phyloP scores from a whole-genome alignment of 768 basidiomycete genomes.

The Favolaschia claudopus region DNA sequence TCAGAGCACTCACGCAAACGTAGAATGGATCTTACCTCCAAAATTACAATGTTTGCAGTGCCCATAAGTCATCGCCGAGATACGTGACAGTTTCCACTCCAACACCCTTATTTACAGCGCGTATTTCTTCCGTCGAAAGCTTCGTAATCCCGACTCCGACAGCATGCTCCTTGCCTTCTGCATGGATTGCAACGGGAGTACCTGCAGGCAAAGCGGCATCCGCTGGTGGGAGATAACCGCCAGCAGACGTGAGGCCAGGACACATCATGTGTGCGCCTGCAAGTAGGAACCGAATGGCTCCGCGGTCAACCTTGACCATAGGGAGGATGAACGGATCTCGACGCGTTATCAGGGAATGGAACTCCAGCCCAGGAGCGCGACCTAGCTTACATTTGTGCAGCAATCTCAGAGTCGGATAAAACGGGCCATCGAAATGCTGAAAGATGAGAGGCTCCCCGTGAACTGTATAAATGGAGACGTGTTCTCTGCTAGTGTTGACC shows the following conservation, averaged over 20 bases:
- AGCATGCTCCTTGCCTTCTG: constrained; percentile 96
- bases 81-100: constrained; percentile 89
- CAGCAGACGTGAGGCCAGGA: constrained; percentile 92
- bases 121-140: constrained; percentile 88
- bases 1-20: no score
- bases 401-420: constrained; percentile 87
- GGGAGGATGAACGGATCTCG: constrained; percentile 92
- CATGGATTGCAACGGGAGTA: constrained; percentile 87
- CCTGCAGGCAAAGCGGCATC: constrained; percentile 71
- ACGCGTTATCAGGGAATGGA: constrained; percentile 14
- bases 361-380: neutral
- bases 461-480: constrained; percentile 91
- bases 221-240: constrained; percentile 84
- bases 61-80: constrained; percentile 92
- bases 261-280: constrained; percentile 97
- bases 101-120: constrained; percentile 86
- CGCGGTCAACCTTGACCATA: constrained; percentile 89
- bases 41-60: constrained; percentile 62
- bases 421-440: constrained; percentile 95
- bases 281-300: constrained; percentile 96
- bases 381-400: constrained; percentile 87
- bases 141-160: constrained; percentile 87
- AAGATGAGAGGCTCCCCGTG: constrained; percentile 90
- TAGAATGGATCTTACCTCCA: no score
- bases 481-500: constrained; percentile 79